Evolutionary conservation across 164 flowering plant genomes (phyloP).

Genomic region (Aristolochia californica): DNA sequence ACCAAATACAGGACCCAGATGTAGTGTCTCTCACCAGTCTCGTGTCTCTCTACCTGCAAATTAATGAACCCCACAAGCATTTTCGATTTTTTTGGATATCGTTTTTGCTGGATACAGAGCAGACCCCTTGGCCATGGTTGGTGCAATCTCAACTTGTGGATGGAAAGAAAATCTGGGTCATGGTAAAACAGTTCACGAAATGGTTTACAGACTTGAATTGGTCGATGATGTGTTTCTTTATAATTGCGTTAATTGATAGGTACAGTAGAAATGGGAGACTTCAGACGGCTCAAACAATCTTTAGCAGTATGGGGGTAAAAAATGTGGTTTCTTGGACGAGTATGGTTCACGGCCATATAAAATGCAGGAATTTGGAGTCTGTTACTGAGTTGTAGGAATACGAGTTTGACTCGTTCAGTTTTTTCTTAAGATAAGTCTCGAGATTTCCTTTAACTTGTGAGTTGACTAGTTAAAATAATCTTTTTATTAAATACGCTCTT

Average conservation of each 20-base stretch:
- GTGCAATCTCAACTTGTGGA: constrained; percentile 31
- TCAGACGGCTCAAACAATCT: constrained; percentile 18
- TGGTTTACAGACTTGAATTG: constrained; percentile 23
- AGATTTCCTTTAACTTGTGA: too few relatives aligned
- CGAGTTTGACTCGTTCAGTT: too few relatives aligned
- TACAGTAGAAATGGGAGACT: constrained; percentile 27
- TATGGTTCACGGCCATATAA: constrained; percentile 30
- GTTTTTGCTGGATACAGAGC: constrained; percentile 18
- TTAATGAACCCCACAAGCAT: constrained; percentile 22
- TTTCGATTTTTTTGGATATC: constrained; percentile 19
- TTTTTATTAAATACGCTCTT: too few relatives aligned
- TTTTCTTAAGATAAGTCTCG: too few relatives aligned
- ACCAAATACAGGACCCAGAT: constrained; percentile 26
- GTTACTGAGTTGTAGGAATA: constrained; percentile 17
- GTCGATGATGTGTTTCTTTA: constrained; percentile 20
- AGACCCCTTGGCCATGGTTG: constrained; percentile 26
- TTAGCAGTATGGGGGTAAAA: constrained; percentile 16
- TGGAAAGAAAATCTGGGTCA: constrained; percentile 14
- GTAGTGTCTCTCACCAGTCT: constrained; percentile 35
- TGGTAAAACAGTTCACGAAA: constrained; percentile 38
- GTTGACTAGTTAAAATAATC: too few relatives aligned
- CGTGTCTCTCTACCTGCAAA: constrained; percentile 19
- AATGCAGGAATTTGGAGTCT: constrained; percentile 21
- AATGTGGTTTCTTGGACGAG: constrained; percentile 46
- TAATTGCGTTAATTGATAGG: constrained; percentile 42